Conservation (phyloP, 345 rosid genomes). For the Rhodomyrtus tomentosa region DNA sequence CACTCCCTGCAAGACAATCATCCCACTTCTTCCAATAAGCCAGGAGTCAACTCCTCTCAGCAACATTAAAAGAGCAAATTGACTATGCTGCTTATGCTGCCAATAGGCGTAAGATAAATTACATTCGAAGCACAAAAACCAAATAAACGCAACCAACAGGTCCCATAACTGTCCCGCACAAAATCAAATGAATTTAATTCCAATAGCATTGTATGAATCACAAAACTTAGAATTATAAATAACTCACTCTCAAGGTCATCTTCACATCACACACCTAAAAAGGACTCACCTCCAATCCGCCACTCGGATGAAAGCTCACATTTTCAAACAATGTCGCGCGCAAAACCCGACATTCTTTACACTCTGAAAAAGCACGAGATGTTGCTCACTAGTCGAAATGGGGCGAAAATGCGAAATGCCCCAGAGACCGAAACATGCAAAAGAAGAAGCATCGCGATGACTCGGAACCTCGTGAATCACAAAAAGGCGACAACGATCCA, state of each 20-base stretch:
- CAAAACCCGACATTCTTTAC: neutral
- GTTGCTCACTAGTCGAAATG: neutral
- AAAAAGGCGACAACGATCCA: neutral
- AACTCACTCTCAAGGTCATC: neutral
- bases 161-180: neutral
- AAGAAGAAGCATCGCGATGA: neutral
- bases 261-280: neutral
- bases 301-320: neutral
- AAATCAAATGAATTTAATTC: neutral
- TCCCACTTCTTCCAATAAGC: neutral
- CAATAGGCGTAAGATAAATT: neutral
- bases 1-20: slow-evolving; percentile 37
- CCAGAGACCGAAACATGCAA: neutral
- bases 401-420: neutral
- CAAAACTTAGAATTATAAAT: neutral
- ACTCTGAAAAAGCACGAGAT: neutral
- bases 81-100: neutral
- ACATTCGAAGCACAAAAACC: neutral
- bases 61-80: neutral
- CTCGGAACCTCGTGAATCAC: neutral
- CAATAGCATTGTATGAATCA: neutral
- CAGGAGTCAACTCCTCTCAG: neutral
- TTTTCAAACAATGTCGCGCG: neutral
- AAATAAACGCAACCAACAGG: neutral
- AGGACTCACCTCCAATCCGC: neutral